Conservation (phyloP, 805 yeast genomes). For the Dipodascopsis uninucleata region DNA sequence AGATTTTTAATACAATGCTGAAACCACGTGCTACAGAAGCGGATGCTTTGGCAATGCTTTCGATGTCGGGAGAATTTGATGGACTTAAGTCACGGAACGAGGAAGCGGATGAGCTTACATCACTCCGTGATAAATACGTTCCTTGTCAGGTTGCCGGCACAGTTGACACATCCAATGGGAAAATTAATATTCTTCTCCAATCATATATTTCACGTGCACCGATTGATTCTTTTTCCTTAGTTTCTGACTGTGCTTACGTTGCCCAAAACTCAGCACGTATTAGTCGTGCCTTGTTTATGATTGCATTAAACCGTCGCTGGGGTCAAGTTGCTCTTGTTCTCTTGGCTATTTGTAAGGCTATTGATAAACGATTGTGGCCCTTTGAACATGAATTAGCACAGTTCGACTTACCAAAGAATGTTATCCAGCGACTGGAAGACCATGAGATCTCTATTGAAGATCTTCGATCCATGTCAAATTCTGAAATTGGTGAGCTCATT, state of each 20-base stretch:
- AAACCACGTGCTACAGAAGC: constrained; percentile 88
- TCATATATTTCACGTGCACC: constrained; percentile 75
- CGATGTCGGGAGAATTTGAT: constrained; percentile 93
- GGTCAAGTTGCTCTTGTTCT: constrained; percentile 71
- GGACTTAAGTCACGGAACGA: constrained; percentile 84
- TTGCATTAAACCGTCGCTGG: constrained; percentile 90
- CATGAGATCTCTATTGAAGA: constrained; percentile 56
- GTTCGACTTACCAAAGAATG: constrained; percentile 62
- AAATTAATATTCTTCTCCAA: constrained; percentile 82
- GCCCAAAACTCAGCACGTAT: constrained; percentile 95
- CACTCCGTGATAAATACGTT: constrained; percentile 46
- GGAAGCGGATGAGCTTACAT: constrained; percentile 69
- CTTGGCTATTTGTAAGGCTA: constrained; percentile 78
- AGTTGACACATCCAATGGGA: constrained; percentile 71
- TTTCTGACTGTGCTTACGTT: constrained; percentile 85
- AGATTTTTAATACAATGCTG: constrained; percentile 80
- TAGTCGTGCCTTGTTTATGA: constrained; percentile 80
- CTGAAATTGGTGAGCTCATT: constrained; percentile 71
- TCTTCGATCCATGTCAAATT: constrained; percentile 56
- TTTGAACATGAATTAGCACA: constrained; percentile 87
- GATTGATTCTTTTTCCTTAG: constrained; percentile 73
- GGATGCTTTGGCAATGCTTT: constrained; percentile 79
- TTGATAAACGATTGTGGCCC: constrained; percentile 83
- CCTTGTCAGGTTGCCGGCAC: constrained; percentile 83
- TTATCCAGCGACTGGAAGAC: constrained; percentile 57